Evolutionary conservation across 2,329 filamentous ascomycete species (phyloP).

Genomic region (Erysiphe neolycopersici): DNA sequence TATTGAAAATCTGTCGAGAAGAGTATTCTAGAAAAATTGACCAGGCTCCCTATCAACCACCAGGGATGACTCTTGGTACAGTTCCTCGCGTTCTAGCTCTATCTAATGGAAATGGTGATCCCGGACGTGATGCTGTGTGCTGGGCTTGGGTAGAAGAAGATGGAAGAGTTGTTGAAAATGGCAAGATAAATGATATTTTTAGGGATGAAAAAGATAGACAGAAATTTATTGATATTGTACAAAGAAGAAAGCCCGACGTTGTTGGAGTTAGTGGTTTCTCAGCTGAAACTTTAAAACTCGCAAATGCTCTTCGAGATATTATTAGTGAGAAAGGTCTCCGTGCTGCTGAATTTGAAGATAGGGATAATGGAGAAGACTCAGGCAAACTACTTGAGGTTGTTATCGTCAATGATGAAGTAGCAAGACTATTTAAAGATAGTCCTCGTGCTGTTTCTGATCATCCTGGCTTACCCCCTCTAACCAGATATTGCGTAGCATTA

Average conservation of each 20-base stretch:
- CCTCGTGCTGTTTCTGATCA: conserved; percentile 54
- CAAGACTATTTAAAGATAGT: conserved; percentile 85
- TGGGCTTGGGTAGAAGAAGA: conserved; percentile 92
- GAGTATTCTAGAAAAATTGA: conserved; percentile 76
- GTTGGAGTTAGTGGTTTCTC: conserved; percentile 74
- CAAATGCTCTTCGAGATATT: conserved; percentile 54
- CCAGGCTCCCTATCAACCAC: conserved; percentile 86
- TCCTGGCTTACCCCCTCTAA: conserved; percentile 50
- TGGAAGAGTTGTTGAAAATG: conserved; percentile 65
- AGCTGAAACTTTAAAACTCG: conserved; percentile 60
- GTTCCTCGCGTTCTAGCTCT: conserved; percentile 65
- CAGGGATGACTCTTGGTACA: conserved; percentile 72
- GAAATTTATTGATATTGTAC: conserved; percentile 52
- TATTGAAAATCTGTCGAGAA: conserved; percentile 68
- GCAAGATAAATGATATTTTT: conserved; percentile 58
- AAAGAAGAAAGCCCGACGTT: conserved; percentile 63
- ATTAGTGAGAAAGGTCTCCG: conserved; percentile 53
- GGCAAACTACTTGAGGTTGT: conserved; percentile 67
- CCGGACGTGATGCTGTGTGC: conserved; percentile 49
- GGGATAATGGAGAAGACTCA: conserved; percentile 46
- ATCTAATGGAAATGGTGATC: conserved; percentile 58
- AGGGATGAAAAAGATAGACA: conserved; percentile 39
- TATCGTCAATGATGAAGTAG: conserved; percentile 87
- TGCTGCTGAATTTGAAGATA: conserved; percentile 48
- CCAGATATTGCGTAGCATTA: conserved; percentile 69